Percentiles rank a stretch among this genome's conserved stretches.
phyloP scores from a whole-genome alignment of 352 stramenopile species.

The Pythium brachiatum region DNA sequence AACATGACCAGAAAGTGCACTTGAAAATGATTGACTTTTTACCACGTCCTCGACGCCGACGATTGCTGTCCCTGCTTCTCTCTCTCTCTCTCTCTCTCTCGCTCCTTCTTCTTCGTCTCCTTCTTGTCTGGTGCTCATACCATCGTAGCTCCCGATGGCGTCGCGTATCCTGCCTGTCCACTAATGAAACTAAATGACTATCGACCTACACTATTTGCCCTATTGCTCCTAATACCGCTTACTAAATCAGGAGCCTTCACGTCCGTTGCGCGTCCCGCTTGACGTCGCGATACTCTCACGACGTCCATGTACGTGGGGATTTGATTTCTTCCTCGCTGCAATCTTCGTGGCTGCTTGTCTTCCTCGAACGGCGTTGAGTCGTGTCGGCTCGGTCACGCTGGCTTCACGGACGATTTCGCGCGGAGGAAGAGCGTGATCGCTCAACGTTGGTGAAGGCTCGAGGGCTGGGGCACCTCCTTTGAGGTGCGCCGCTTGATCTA shows the following conservation, averaged over 20 bases:
- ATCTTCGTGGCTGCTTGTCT: not conserved
- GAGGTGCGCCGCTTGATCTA: conserved; percentile 26
- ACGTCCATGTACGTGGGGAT: not conserved
- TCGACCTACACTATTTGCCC: conserved; percentile 29
- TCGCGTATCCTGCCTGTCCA: conserved; percentile 15
- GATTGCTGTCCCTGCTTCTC: not conserved
- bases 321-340: not conserved
- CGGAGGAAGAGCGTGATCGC: not conserved
- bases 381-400: not conserved
- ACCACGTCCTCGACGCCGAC: not conserved
- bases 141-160: conserved; percentile 10
- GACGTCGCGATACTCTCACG: not conserved
- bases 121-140: conserved; percentile 1
- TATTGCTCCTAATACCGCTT: conserved; percentile 12
- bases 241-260: not conserved
- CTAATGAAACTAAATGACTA: conserved; percentile 29
- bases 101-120: conserved; percentile 7
- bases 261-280: not conserved
- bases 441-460: conserved; percentile 1
- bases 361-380: not conserved
- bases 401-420: not conserved
- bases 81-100: not conserved
- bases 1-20: not conserved
- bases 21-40: conserved; percentile 5
- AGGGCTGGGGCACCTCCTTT: conserved; percentile 7